Conservation (phyloP, 441 rosid genomes). For the Aleurites moluccanus region DNA sequence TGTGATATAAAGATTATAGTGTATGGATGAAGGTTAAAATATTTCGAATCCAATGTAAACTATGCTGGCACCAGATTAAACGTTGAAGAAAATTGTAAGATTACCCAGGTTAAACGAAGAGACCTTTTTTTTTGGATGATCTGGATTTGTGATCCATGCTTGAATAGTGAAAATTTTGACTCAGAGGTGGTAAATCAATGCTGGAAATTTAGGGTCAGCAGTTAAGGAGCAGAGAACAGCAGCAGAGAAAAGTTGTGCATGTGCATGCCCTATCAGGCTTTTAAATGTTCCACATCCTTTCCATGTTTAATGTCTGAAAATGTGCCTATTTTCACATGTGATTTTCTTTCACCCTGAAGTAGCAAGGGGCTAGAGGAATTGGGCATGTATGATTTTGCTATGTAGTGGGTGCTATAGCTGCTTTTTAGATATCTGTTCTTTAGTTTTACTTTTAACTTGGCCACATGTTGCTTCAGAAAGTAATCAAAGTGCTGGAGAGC, state of each 20-base stretch:
- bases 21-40: neutral
- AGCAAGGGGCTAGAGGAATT: neutral
- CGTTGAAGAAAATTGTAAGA: constrained; percentile 2
- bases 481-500: constrained; percentile 55
- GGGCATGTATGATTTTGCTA: neutral
- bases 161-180: neutral
- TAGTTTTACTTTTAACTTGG: constrained; percentile 5
- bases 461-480: constrained; percentile 46
- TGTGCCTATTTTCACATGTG: neutral
- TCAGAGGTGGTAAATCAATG: neutral
- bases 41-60: neutral
- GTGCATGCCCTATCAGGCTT: neutral
- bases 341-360: neutral
- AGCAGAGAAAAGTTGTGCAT: neutral
- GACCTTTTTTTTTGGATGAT: neutral
- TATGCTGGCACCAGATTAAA: neutral
- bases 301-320: neutral
- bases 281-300: neutral
- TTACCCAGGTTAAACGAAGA: neutral
- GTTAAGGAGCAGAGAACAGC: neutral
- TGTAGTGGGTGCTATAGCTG: neutral
- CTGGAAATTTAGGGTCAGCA: neutral
- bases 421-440: constrained; percentile 3
- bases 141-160: neutral
- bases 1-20: neutral